Evolutionary conservation across 164 flowering plant species (phyloP).

Genomic region (Macadamia tetraphylla): DNA sequence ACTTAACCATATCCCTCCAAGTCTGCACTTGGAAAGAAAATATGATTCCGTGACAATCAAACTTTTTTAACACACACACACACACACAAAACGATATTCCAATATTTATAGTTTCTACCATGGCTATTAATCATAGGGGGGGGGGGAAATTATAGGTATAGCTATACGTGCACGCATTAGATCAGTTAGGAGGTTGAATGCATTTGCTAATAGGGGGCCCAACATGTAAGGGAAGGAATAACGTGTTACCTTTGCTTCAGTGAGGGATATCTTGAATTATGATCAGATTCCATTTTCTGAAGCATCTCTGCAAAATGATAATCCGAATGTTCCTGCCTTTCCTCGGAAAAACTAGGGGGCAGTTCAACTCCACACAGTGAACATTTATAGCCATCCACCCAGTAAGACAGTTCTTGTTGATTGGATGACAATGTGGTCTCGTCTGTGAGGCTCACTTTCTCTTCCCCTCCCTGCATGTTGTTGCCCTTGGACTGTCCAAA

Average conservation of each 20-base stretch:
- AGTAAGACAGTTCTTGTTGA: slow-evolving; percentile 25
- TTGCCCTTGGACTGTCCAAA: slow-evolving; percentile 15
- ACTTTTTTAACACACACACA: too few species aligned
- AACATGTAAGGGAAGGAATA: background rate
- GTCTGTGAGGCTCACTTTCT: slow-evolving; percentile 7
- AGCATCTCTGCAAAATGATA: slow-evolving; percentile 86
- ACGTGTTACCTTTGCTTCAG: slow-evolving; percentile 41
- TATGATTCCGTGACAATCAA: too few species aligned
- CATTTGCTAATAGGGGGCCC: background rate
- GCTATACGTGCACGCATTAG: background rate
- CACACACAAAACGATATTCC: too few species aligned
- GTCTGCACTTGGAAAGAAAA: too few species aligned
- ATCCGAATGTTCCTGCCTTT: slow-evolving; percentile 88
- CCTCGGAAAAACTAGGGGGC: slow-evolving; percentile 67
- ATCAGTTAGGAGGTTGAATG: background rate
- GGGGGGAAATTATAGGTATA: too few species aligned
- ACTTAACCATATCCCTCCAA: too few species aligned
- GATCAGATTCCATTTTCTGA: slow-evolving; percentile 59
- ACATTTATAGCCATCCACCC: slow-evolving; percentile 82
- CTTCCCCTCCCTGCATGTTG: slow-evolving; percentile 7
- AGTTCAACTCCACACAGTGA: slow-evolving; percentile 78
- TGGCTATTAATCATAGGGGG: too few species aligned
- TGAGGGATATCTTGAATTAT: slow-evolving; percentile 10
- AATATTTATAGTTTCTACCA: too few species aligned
- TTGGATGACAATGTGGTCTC: slow-evolving; percentile 19